These are phyloP conservation scores for Isabelozyma rhagii DNA, from an alignment of 805 yeast genomes.

Conservation along the genomic window DNA sequence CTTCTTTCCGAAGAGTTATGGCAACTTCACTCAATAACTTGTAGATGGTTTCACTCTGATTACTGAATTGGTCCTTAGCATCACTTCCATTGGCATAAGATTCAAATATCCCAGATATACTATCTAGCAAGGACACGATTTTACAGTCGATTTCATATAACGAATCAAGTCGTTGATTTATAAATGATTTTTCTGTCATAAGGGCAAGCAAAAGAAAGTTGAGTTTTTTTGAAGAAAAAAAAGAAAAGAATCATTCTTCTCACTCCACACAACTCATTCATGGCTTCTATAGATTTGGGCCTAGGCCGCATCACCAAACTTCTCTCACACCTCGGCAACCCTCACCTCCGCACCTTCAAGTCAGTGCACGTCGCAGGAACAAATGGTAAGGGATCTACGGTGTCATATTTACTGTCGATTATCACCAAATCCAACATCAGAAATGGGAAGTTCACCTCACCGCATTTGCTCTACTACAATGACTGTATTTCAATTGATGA, in stretches of 20 bases:
- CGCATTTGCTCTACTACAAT: constrained; percentile 70
- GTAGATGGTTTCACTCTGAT: constrained; percentile 48
- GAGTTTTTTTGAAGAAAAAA: background rate
- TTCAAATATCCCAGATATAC: constrained; percentile 46
- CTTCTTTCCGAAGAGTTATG: constrained; percentile 60
- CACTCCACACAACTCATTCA: constrained; percentile 3
- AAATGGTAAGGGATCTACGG: constrained; percentile 93
- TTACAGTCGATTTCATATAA: constrained; percentile 51
- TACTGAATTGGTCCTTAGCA: constrained; percentile 37
- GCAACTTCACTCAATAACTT: constrained; percentile 56
- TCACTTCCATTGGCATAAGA: constrained; percentile 22
- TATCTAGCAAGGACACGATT: constrained; percentile 49
- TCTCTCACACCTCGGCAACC: constrained; percentile 55
- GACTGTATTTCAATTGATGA: constrained; percentile 75
- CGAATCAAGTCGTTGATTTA: constrained; percentile 51
- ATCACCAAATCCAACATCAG: constrained; percentile 45
- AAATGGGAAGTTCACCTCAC: constrained; percentile 85
- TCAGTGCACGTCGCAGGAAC: constrained; percentile 95
- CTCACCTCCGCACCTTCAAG: constrained; percentile 54
- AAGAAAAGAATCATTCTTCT: background rate
- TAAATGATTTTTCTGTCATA: constrained; percentile 17
- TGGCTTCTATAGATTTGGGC: constrained; percentile 38
- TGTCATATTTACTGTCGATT: constrained; percentile 73
- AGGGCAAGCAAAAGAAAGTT: background rate
- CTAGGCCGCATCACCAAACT: constrained; percentile 30